Evolutionary conservation across 2,329 filamentous ascomycete genomes (phyloP).

Genomic region (Salinomyces thailandicus): DNA sequence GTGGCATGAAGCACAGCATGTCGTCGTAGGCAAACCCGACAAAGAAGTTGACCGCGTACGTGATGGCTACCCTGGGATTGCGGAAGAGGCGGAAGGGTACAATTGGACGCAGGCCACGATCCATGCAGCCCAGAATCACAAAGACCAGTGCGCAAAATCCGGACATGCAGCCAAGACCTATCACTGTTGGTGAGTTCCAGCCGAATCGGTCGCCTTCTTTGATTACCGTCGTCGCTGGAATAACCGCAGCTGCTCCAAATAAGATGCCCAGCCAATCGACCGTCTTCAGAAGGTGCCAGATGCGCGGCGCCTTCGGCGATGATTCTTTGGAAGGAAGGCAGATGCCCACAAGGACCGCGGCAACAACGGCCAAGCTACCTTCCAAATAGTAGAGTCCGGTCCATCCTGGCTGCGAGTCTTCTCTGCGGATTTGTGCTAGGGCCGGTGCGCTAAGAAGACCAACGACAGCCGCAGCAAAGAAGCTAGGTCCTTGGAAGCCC

Average conservation of each 20-base stretch:
- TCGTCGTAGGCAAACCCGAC: slow-evolving; percentile 15
- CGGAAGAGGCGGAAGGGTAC: slow-evolving; percentile 15
- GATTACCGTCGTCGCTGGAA: slow-evolving; percentile 9
- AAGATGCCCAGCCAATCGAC: slow-evolving; percentile 15
- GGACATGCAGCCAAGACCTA: slow-evolving; percentile 7
- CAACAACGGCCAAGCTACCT: slow-evolving; percentile 2
- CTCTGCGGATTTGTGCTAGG: slow-evolving; percentile 4
- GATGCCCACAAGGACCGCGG: slow-evolving; percentile 5
- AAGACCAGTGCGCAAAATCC: slow-evolving; percentile 6
- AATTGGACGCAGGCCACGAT: slow-evolving; percentile 10
- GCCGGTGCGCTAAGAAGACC: slow-evolving; percentile 13
- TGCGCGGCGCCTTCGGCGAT: slow-evolving; percentile 1
- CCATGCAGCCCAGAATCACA: slow-evolving; percentile 8
- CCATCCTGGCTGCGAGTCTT: slow-evolving; percentile 6
- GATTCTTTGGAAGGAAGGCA: slow-evolving; percentile 6
- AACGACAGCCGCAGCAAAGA: slow-evolving; percentile 11
- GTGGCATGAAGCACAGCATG: slow-evolving; percentile 15
- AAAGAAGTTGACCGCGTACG: slow-evolving; percentile 13
- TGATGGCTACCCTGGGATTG: slow-evolving; percentile 13
- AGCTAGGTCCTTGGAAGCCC: slow-evolving; percentile 15
- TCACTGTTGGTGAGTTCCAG: slow-evolving; percentile 3
- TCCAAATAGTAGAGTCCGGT: slow-evolving; percentile 10
- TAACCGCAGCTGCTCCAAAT: slow-evolving; percentile 8
- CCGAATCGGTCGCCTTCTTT: slow-evolving; percentile 9
- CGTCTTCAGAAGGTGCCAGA: slow-evolving; percentile 6